Conservation (phyloP, 495 filamentous ascomycete species). For the Aspergillus cavernicola region DNA sequence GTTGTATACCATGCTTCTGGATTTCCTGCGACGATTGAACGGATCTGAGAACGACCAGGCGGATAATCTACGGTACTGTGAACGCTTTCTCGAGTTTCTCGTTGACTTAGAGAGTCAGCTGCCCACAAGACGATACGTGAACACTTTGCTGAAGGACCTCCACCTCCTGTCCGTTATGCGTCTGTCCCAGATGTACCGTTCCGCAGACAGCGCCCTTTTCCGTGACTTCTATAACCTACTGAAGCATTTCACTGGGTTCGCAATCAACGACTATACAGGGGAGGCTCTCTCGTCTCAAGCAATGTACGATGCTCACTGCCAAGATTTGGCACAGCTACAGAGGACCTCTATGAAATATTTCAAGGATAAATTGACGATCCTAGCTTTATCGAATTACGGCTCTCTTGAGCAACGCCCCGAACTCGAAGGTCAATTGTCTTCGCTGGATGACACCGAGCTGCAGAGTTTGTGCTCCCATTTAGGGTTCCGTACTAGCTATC, state of each 20-base stretch:
- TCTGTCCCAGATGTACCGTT: constrained; percentile 73
- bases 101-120: constrained; percentile 90
- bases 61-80: constrained; percentile 79
- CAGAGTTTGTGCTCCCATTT: constrained; percentile 63
- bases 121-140: constrained; percentile 90
- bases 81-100: constrained; percentile 87
- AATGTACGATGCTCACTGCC: constrained; percentile 76
- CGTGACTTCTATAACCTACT: constrained; percentile 78
- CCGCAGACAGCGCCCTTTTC: constrained; percentile 70
- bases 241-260: constrained; percentile 80
- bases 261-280: constrained; percentile 88
- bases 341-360: constrained; percentile 77
- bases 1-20: constrained; percentile 82
- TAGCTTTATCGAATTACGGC: constrained; percentile 90
- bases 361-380: constrained; percentile 83
- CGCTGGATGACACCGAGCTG: constrained; percentile 70
- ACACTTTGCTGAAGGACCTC: constrained; percentile 84
- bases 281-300: constrained; percentile 66
- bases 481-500: constrained; percentile 77
- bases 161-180: constrained; percentile 80
- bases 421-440: constrained; percentile 70
- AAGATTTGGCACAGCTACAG: constrained; percentile 73
- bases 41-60: constrained; percentile 41
- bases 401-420: constrained; percentile 77
- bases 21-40: constrained; percentile 76